Percentiles rank a stretch among this genome's conserved stretches.
Conservation (phyloP, 2,329 filamentous ascomycete species). For the Salinomyces thailandicus region DNA sequence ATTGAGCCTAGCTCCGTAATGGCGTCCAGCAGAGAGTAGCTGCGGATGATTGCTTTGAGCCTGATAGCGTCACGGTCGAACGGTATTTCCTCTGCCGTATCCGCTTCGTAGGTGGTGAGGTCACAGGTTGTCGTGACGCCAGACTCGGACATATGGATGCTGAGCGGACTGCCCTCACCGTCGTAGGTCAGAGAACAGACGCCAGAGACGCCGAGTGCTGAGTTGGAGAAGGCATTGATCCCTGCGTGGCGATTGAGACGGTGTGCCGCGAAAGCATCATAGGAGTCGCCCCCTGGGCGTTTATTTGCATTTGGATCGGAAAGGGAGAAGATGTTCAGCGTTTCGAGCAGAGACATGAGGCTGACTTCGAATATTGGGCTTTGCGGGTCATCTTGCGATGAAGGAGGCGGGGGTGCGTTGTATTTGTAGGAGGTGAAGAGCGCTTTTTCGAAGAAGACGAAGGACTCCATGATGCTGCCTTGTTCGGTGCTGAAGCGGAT, state of each 20-base stretch:
- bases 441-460: constrained; percentile 75
- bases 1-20: constrained; percentile 58
- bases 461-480: constrained; percentile 77
- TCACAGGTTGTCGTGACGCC: constrained; percentile 84
- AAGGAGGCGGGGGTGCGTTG: constrained; percentile 40
- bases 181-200: constrained; percentile 76
- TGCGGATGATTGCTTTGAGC: constrained; percentile 92
- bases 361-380: constrained; percentile 74
- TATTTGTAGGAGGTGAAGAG: constrained; percentile 82
- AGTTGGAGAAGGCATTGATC: constrained; percentile 68
- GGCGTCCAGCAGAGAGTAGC: constrained; percentile 60
- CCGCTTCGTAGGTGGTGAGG: constrained; percentile 62
- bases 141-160: constrained; percentile 74
- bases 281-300: constrained; percentile 21
- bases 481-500: constrained; percentile 84
- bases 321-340: constrained; percentile 86
- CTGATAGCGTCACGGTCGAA: constrained; percentile 69
- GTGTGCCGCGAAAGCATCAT: constrained; percentile 30
- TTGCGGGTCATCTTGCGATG: constrained; percentile 27
- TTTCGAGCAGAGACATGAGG: constrained; percentile 77
- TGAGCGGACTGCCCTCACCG: constrained; percentile 64
- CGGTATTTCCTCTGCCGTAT: constrained; percentile 62
- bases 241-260: constrained; percentile 27
- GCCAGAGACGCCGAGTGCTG: constrained; percentile 70
- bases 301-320: constrained; percentile 31